These are phyloP conservation scores for Fusarium falciforme DNA, from an alignment of 2,329 filamentous ascomycete species.

Conservation along the genomic window DNA sequence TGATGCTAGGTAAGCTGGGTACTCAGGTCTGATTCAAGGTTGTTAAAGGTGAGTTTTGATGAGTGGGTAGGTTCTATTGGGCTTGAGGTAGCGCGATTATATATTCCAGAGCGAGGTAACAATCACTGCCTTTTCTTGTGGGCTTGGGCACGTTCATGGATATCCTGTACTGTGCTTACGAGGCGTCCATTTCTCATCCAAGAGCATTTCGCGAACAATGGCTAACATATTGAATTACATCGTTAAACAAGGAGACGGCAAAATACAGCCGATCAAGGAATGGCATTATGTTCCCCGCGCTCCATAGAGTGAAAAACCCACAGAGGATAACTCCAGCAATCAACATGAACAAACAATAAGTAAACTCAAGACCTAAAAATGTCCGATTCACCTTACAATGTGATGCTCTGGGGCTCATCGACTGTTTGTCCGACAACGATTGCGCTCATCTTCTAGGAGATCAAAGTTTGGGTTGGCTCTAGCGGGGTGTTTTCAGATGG, in stretches of 20 bases:
- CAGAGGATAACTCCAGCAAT: background rate
- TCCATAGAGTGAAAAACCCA: background rate
- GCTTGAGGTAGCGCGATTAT: background rate
- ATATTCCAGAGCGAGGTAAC: background rate
- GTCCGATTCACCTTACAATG: background rate
- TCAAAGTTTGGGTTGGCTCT: too few species aligned
- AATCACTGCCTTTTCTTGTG: background rate
- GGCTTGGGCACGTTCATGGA: background rate
- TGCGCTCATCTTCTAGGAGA: fast-evolving
- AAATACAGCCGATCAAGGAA: background rate
- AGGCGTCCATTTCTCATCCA: background rate
- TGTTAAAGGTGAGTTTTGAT: background rate
- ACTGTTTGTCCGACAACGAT: too few species aligned
- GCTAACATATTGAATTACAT: background rate
- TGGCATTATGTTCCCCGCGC: background rate
- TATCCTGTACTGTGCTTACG: background rate
- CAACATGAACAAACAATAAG: background rate
- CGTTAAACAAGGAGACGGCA: background rate
- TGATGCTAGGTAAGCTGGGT: background rate
- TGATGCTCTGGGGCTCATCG: background rate
- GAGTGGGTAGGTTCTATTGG: background rate
- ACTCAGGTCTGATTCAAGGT: background rate
- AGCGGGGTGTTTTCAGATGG: too few species aligned
- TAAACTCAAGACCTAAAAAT: background rate
- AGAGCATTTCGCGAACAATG: background rate